Evolutionary conservation across 164 flowering plant genomes (phyloP), one percentile per base, ranked within the genome.

Genomic region (Umbellularia californica): DNA sequence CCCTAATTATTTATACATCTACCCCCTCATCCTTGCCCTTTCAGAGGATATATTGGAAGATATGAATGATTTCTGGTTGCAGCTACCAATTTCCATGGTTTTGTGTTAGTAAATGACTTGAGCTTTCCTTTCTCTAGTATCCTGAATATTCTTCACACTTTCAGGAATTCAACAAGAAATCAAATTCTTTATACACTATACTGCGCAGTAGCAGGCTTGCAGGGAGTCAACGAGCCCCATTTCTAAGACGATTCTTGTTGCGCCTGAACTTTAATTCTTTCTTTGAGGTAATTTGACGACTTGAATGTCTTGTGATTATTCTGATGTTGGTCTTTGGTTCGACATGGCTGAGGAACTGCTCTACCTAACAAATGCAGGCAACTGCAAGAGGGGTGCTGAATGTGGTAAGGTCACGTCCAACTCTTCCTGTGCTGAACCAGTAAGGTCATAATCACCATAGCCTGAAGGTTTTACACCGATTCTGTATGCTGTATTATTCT

Each of bases 91-190:
- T 55, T 55, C 3, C 60, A 69, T 69, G 71, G 28, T 69, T 50
- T 22, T 47, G 52, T 23, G n/a, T 69, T 69, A 10, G 71, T 69
- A 25, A 17, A 69, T 50, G 25, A 50, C 41, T 24, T 22, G 22
- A 50, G 35, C 28, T 74, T 77, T 58, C 63, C 51, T 64, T 69
- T 35, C 13, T 24, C 19, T 50, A 17, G n/a, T 33, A 17, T 62
- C 50, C 15, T 50, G 23, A 60, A 28, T 63, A 10, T 50, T n/a
- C 22, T 11, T 50, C 52, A 55, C 64, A 2, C 17, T 70, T 76
- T 79, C 88, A 95, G 99, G 99, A 96, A 81, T 94, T 93, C 72
- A 90, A 89, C 87, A 92, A 96, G 85, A 96, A 96, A 81, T 96
- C 99, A 66, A 94, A 94, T 77, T 93, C 98, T n/a, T 75, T 94